Conservation (phyloP, 441 rosid species). For the Syzygium syzygioides region DNA sequence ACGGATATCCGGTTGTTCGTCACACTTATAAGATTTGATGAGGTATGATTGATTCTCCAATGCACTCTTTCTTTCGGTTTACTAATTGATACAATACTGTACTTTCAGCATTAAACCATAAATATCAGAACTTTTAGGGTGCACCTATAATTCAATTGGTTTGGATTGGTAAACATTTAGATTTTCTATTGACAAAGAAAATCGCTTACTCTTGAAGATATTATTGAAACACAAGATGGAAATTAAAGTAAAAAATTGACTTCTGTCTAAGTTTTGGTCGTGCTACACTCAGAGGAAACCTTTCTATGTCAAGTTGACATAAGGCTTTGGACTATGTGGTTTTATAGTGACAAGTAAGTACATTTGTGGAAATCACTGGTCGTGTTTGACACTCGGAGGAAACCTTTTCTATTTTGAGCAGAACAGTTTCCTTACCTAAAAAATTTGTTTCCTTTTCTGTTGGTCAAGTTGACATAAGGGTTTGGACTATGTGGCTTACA, state of each 20-base stretch:
- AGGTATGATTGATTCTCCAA: conserved; percentile 33
- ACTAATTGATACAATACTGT: neutral
- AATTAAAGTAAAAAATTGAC: neutral
- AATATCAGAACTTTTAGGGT: neutral
- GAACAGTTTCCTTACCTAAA: neutral
- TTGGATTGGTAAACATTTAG: neutral
- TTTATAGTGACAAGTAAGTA: neutral
- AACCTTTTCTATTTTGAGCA: neutral
- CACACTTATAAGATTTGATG: conserved; percentile 88
- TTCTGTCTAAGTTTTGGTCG: neutral
- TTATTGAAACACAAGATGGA: neutral
- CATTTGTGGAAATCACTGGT: neutral
- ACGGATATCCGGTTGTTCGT: conserved; percentile 76
- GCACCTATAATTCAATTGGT: neutral
- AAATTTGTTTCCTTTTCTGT: neutral
- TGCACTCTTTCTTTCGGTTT: neutral
- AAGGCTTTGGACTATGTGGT: neutral
- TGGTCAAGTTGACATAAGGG: neutral
- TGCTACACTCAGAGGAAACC: neutral
- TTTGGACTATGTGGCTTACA: neutral
- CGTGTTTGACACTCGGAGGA: no score
- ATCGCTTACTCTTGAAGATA: neutral
- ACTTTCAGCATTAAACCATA: neutral
- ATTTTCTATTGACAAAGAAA: neutral
- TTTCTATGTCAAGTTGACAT: neutral